phyloP scores from a whole-genome alignment of 805 yeast species.

The Phaffomyces opuntiae region DNA sequence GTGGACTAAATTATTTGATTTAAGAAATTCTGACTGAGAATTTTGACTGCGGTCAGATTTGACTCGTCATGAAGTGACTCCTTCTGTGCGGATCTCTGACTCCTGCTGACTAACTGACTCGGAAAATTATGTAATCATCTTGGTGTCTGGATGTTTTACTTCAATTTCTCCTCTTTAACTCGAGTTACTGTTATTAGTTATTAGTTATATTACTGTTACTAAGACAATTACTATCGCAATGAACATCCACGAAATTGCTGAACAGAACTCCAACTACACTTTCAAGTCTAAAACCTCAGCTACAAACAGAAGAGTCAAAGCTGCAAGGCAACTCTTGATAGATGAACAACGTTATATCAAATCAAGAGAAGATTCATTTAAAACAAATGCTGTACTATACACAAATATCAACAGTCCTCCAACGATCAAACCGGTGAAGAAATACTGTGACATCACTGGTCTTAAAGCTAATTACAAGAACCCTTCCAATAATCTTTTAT shows the following conservation, averaged over 20 bases:
- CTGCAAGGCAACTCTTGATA: conserved; percentile 60
- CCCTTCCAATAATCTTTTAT: conserved; percentile 70
- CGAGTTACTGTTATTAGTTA: too few relatives aligned
- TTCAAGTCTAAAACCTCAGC: conserved; percentile 55
- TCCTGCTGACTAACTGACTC: too few relatives aligned
- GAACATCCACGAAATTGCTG: conserved; percentile 8
- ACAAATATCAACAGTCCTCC: conserved; percentile 81
- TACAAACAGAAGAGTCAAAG: conserved; percentile 58
- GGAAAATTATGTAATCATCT: too few relatives aligned
- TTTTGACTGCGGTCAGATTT: too few relatives aligned
- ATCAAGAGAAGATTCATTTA: conserved; percentile 21
- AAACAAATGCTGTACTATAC: conserved; percentile 55
- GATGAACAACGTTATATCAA: conserved; percentile 73
- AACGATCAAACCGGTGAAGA: conserved; percentile 68
- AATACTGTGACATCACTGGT: conserved; percentile 93
- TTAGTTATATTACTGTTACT: too few relatives aligned
- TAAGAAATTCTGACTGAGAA: not conserved
- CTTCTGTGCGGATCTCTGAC: too few relatives aligned
- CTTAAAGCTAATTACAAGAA: conserved; percentile 68
- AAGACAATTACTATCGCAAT: too few relatives aligned
- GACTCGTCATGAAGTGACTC: too few relatives aligned
- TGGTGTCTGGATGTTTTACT: too few relatives aligned
- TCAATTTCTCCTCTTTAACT: too few relatives aligned
- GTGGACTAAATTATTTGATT: too few relatives aligned
- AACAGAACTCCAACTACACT: conserved; percentile 28